phyloP scores from a whole-genome alignment of 164 flowering plant genomes.

The Houttuynia cordata region DNA sequence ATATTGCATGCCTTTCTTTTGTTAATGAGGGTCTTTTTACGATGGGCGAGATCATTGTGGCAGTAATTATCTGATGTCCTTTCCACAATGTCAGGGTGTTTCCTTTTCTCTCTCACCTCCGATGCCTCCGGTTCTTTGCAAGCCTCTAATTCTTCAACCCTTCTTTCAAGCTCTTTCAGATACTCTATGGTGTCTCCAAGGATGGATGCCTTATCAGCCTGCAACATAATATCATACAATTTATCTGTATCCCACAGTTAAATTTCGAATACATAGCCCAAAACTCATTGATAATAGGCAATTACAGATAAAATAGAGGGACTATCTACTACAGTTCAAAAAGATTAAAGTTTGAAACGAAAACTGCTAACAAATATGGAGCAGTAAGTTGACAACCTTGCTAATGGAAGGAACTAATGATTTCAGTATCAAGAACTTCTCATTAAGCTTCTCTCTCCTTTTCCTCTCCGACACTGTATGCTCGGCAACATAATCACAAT shows the following conservation, averaged over 20 bases:
- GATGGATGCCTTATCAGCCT: conserved; percentile 63
- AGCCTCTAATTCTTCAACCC: conserved; percentile 59
- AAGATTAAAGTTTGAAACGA: too few species aligned
- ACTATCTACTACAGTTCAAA: too few species aligned
- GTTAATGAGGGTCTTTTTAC: conserved; percentile 25
- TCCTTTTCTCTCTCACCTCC: conserved; percentile 30
- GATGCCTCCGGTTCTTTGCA: conserved; percentile 24
- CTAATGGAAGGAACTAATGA: conserved; percentile 53
- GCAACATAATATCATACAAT: conserved; percentile 12
- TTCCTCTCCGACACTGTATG: conserved; percentile 28
- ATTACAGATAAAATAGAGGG: too few species aligned
- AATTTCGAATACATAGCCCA: too few species aligned
- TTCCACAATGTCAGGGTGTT: conserved; percentile 34
- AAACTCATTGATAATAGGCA: too few species aligned
- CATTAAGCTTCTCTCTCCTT: conserved; percentile 36
- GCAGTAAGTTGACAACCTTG: conserved; percentile 33
- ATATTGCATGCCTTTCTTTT: conserved; percentile 62
- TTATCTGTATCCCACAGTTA: too few species aligned
- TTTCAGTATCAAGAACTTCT: conserved; percentile 43
- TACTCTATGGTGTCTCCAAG: conserved; percentile 60
- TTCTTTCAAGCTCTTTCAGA: conserved; percentile 66
- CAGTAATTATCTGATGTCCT: conserved; percentile 63
- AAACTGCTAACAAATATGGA: too few species aligned
- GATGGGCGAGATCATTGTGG: conserved; percentile 11
- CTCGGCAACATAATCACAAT: conserved; percentile 22